These are phyloP conservation scores for Ricinus communis DNA, from an alignment of 345 rosid genomes.

Conservation along the genomic window DNA sequence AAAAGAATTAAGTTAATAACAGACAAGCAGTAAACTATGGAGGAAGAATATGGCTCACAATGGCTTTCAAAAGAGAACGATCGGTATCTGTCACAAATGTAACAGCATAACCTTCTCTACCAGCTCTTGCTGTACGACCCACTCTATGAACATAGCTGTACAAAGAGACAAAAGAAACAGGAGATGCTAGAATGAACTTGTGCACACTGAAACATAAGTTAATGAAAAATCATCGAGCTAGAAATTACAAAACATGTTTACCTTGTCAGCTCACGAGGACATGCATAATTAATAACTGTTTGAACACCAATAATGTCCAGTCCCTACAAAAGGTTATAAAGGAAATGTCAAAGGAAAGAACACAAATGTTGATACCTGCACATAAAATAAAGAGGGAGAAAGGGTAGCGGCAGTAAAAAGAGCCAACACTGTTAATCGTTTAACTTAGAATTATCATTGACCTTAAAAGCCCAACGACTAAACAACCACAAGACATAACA, in stretches of 20 bases:
- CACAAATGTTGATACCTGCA: background rate
- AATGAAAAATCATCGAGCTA: background rate
- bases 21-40: conserved; percentile 4
- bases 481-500: too few relatives aligned
- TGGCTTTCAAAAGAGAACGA: conserved; percentile 85
- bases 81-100: conserved; percentile 90
- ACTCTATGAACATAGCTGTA: conserved; percentile 93
- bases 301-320: conserved; percentile 96
- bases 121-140: conserved; percentile 98
- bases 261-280: conserved; percentile 97
- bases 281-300: conserved; percentile 91
- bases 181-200: background rate
- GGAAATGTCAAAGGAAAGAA: background rate
- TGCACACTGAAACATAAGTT: background rate
- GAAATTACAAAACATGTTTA: conserved; percentile 10
- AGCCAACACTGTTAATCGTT: background rate
- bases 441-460: background rate
- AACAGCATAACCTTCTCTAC: conserved; percentile 96
- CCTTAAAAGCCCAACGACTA: background rate
- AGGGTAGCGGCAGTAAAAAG: background rate
- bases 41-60: conserved; percentile 50
- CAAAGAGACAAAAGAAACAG: conserved; percentile 12
- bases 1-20: background rate
- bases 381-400: background rate
- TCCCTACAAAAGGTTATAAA: conserved; percentile 49